These are phyloP conservation scores for Lyophyllum shimeji DNA, from an alignment of 768 basidiomycete species.

Conservation along the genomic window DNA sequence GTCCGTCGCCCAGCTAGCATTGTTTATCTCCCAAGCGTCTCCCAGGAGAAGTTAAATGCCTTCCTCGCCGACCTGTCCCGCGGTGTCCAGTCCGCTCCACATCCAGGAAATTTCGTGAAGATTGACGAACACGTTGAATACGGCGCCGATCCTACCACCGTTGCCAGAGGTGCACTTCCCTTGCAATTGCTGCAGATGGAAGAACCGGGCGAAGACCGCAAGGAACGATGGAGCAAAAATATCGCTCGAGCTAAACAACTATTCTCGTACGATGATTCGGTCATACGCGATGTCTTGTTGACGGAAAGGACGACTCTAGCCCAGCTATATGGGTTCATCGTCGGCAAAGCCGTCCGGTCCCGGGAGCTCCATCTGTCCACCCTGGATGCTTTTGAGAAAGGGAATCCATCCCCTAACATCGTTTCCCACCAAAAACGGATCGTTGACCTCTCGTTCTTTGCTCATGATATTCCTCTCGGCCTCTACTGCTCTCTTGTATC, in stretches of 20 bases:
- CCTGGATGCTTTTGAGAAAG: slow-evolving; percentile 45
- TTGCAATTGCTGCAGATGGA: slow-evolving; percentile 49
- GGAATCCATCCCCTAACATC: slow-evolving; percentile 38
- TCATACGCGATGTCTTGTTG: slow-evolving; percentile 61
- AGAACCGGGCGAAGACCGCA: slow-evolving; percentile 37
- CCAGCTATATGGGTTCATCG: slow-evolving; percentile 73
- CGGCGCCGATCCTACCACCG: slow-evolving; percentile 39
- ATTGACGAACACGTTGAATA: slow-evolving; percentile 57
- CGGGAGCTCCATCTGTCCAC: slow-evolving; percentile 61
- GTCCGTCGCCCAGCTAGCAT: slow-evolving; percentile 58
- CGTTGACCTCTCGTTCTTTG: slow-evolving; percentile 58
- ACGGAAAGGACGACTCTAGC: slow-evolving; percentile 68
- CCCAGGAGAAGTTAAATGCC: slow-evolving; percentile 49
- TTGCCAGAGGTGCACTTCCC: slow-evolving; percentile 34
- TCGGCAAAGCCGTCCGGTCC: slow-evolving; percentile 64
- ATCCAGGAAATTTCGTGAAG: slow-evolving; percentile 40
- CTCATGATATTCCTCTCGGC: slow-evolving; percentile 62
- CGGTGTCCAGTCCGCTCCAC: slow-evolving; percentile 30
- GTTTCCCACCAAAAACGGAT: slow-evolving; percentile 56
- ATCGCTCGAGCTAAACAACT: slow-evolving; percentile 47
- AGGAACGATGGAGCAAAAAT: slow-evolving; percentile 47
- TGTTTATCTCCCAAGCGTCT: slow-evolving; percentile 60
- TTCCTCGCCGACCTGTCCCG: slow-evolving; percentile 61
- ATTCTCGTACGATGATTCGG: slow-evolving; percentile 50
- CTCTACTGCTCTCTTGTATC: slow-evolving; percentile 66